Evolutionary conservation across 108 stramenopile genomes (phyloP).

Genomic region (Skeletonema potamos): DNA sequence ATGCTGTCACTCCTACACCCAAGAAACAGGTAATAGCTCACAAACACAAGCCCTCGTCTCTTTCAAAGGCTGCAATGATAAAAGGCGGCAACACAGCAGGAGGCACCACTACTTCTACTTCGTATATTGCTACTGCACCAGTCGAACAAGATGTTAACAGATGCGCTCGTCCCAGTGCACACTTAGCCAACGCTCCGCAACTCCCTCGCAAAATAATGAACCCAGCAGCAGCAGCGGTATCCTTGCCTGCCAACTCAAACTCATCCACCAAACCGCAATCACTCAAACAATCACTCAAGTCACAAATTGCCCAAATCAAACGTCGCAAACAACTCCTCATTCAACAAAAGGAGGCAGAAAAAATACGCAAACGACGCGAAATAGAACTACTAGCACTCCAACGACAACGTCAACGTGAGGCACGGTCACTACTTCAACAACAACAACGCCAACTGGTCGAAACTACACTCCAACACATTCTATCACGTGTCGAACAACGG

Average conservation of each 20-base stretch:
- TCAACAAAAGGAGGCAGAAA: slow-evolving; percentile 25
- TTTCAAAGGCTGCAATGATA: neutral
- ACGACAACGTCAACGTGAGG: slow-evolving; percentile 34
- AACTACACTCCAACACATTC: neutral
- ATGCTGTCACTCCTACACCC: neutral
- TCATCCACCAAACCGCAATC: slow-evolving; percentile 8
- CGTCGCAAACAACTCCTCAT: slow-evolving; percentile 39
- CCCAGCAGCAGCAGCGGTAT: neutral
- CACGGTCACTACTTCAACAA: neutral
- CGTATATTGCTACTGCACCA: neutral
- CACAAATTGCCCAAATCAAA: slow-evolving; percentile 63
- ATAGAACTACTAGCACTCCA: neutral
- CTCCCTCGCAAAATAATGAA: neutral
- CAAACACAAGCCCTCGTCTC: neutral
- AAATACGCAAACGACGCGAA: slow-evolving; percentile 3
- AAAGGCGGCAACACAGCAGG: neutral
- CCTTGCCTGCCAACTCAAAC: neutral
- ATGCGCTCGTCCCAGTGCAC: too few species aligned
- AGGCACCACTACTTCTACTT: neutral
- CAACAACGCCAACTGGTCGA: neutral
- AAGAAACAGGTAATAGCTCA: neutral
- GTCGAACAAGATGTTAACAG: neutral
- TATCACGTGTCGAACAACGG: slow-evolving; percentile 9
- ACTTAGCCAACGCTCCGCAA: too few species aligned
- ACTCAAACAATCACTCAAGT: slow-evolving; percentile 62